Percentiles rank a stretch among this genome's conserved stretches.
Evolutionary conservation across 1,284 basidiomycete species (phyloP).

Genomic region (Ustilago loliicola): DNA sequence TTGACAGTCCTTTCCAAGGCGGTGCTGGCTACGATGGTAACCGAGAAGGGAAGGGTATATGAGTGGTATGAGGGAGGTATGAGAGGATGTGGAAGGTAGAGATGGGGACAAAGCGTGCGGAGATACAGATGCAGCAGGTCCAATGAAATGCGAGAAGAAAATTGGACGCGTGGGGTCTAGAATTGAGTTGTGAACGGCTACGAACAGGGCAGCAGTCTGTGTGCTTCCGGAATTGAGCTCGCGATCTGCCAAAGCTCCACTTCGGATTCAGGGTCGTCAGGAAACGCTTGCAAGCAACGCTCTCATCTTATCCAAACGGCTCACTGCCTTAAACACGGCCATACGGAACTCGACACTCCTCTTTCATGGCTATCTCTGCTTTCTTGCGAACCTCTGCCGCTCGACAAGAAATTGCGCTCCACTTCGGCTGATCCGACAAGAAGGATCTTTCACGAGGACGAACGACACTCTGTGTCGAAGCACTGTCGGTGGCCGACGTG

Average conservation of each 20-base stretch:
- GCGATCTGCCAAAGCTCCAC: constrained; percentile 1
- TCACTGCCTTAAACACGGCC: neutral
- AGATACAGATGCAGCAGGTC: constrained; percentile 6
- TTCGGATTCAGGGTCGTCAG: constrained; percentile 2
- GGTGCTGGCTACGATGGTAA: neutral
- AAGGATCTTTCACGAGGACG: too few species aligned
- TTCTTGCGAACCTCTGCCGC: too few species aligned
- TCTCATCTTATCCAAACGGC: neutral
- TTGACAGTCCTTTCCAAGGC: constrained; percentile 15
- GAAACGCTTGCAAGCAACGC: neutral
- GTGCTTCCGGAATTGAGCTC: constrained; percentile 1
- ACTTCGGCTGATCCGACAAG: too few species aligned
- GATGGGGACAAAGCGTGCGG: neutral
- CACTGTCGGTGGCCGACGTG: too few species aligned
- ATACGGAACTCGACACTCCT: neutral
- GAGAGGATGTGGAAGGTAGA: neutral
- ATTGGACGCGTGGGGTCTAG: constrained; percentile 5
- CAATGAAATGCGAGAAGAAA: constrained; percentile 10
- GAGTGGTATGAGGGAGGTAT: neutral
- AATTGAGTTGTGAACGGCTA: neutral
- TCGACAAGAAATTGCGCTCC: too few species aligned
- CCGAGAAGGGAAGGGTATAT: neutral
- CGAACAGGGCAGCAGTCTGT: neutral
- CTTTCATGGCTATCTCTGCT: too few species aligned
- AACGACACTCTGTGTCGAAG: too few species aligned